A percentile compares a stretch with the other conserved stretches of the same genome.
phyloP scores from a whole-genome alignment of 768 basidiomycete genomes.

The Leccinum boreale region DNA sequence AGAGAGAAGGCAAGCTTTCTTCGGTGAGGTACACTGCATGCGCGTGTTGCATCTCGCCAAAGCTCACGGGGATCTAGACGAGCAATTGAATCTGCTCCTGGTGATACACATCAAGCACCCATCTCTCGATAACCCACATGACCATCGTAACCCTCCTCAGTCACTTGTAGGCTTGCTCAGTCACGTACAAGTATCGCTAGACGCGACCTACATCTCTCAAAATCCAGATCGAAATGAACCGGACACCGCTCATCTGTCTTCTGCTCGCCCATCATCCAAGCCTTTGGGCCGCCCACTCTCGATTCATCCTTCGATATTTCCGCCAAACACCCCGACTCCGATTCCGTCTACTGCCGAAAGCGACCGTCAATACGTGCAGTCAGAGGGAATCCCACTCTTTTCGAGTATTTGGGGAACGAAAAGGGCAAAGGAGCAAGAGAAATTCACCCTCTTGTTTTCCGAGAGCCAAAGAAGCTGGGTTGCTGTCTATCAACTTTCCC shows the following conservation, averaged over 20 bases:
- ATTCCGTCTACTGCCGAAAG: constrained; percentile 68
- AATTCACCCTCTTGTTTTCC: constrained; percentile 67
- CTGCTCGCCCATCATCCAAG: constrained; percentile 53
- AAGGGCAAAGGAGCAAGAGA: constrained; percentile 46
- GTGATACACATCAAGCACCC: constrained; percentile 34
- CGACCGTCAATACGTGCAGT: constrained; percentile 72
- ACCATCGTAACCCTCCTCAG: constrained; percentile 28
- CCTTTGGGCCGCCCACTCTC: constrained; percentile 33
- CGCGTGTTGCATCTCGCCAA: constrained; percentile 4
- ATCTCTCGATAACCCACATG: constrained; percentile 31
- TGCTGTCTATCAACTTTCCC: constrained; percentile 72
- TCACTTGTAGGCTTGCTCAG: constrained; percentile 57
- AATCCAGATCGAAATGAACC: constrained; percentile 36
- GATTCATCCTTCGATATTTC: constrained; percentile 65
- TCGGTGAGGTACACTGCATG: constrained; percentile 48
- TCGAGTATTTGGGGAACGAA: constrained; percentile 73
- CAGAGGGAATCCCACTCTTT: constrained; percentile 73
- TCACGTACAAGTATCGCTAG: constrained; percentile 74
- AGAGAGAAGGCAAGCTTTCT: constrained; percentile 69
- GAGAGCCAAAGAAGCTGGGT: constrained; percentile 62
- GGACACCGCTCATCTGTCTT: constrained; percentile 38
- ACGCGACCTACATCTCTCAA: constrained; percentile 75
- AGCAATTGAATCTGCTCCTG: constrained; percentile 50
- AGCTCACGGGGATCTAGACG: constrained; percentile 40
- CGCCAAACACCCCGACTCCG: constrained; percentile 82